Evolutionary conservation across 2,329 filamentous ascomycete species (phyloP), one percentile per base, ranked within the genome.

Genomic region (Fusarium anthophilum): DNA sequence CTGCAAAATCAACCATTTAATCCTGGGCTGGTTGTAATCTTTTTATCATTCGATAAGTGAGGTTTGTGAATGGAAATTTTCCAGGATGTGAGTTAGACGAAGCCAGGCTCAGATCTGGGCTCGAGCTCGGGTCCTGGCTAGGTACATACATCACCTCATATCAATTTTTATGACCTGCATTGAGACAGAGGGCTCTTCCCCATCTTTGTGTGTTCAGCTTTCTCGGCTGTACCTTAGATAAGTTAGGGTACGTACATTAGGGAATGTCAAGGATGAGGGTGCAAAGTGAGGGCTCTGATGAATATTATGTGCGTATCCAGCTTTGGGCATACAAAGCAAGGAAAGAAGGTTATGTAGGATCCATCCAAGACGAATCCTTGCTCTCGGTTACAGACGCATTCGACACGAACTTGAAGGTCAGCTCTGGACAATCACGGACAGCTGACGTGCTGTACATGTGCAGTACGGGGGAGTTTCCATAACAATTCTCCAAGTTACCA

Each of bases 1-100:
- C 60, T 70, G 28, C 32, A 58, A 66, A 68, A 47, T 63, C 41
- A 65, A 54, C 15, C 67, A 43, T 45, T 45, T 55, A 55, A 38
- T 54, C 68, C 45, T 48, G 45, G 26, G 20, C 68, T 55, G 38
- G 66, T 53, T 50, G 24, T 35, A 35, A 58, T 66, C 38, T 44
- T 39, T 63, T 60, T 65, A 74, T 75, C 63, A 57, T 76, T 73
- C 71, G 75, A 77, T 75, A 61, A 58, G 56, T 56, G 61, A 65
- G 64, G 48, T 62, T 55, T 68, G 53, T 51, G 63, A 63, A 41
- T 55, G 55, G 47, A 59, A 61, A 63, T 50, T 43, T 50, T 55
- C 62, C 44, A 72, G 71, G 71, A 58, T 75, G 32, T 37, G 43
- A 48, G 26, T 48, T 48, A 48, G 54, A 51, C 26, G 48, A 68